A percentile compares a stretch with the other conserved stretches of the same genome.
Conservation (phyloP, 106 monocot species). For the Platanthera zijinensis region DNA sequence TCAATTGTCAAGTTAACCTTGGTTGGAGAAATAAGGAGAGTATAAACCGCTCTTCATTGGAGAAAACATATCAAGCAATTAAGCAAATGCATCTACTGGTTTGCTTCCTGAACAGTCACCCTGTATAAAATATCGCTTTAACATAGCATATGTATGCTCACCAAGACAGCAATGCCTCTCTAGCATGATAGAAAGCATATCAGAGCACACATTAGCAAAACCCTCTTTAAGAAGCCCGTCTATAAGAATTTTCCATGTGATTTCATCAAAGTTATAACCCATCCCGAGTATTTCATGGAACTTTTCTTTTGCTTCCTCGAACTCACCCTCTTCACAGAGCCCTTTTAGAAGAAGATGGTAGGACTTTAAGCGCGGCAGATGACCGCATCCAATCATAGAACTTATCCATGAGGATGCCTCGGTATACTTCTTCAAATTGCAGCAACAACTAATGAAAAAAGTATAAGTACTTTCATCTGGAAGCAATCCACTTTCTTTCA, state of each 20-base stretch:
- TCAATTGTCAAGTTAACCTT: too few relatives aligned
- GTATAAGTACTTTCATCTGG: conserved; percentile 19
- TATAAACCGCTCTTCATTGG: too few relatives aligned
- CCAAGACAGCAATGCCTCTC: conserved; percentile 14
- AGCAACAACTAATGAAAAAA: conserved; percentile 18
- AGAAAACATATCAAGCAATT: too few relatives aligned
- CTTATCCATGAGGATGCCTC: conserved; percentile 19
- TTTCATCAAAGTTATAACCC: conserved; percentile 26
- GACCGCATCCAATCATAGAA: conserved; percentile 24
- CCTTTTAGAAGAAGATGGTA: conserved; percentile 24
- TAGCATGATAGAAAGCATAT: conserved; percentile 25
- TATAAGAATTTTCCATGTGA: conserved; percentile 26
- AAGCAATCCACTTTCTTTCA: conserved; percentile 25
- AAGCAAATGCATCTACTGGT: neutral
- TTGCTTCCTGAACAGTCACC: neutral
- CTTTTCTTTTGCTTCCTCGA: conserved; percentile 22
- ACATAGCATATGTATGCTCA: conserved; percentile 13
- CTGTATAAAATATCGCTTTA: conserved; percentile 3
- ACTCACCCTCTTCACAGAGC: conserved; percentile 24
- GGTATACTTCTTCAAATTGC: conserved; percentile 7
- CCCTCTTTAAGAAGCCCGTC: conserved; percentile 28
- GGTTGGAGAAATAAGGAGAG: too few relatives aligned
- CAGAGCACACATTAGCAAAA: conserved; percentile 18
- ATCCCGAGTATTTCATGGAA: conserved; percentile 14
- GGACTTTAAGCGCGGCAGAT: conserved; percentile 20